Percentiles rank a stretch among this genome's conserved stretches.
Evolutionary conservation across 495 filamentous ascomycete species (phyloP).

Genomic region (Niebla homalea): DNA sequence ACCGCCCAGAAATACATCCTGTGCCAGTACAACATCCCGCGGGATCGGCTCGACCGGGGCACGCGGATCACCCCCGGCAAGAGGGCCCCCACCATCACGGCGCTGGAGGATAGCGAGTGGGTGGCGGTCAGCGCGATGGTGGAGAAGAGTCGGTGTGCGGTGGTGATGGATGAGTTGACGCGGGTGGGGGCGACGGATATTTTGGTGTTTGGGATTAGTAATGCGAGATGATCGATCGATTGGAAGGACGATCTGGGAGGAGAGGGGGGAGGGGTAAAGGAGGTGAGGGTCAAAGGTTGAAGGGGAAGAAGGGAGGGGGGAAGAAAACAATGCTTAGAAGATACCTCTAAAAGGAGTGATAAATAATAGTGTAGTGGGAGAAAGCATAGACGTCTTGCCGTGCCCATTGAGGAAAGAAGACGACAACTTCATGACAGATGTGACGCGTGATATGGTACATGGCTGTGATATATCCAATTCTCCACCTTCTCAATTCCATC

Average conservation of each 20-base stretch:
- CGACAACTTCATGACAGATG: background rate
- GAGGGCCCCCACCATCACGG: conserved; percentile 79
- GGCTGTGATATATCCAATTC: background rate
- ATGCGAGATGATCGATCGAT: conserved; percentile 59
- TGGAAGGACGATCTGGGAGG: background rate
- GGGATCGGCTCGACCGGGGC: conserved; percentile 49
- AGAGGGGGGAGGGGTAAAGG: background rate
- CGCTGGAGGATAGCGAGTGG: conserved; percentile 80
- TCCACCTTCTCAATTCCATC: background rate
- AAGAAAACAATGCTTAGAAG: too few species aligned
- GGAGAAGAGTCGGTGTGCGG: conserved; percentile 74
- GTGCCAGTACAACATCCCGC: conserved; percentile 89
- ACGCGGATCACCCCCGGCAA: conserved; percentile 82
- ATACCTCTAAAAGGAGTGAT: too few species aligned
- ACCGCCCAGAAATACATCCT: conserved; percentile 89
- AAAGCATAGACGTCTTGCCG: too few species aligned
- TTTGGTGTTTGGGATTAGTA: conserved; percentile 73
- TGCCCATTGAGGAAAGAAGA: background rate
- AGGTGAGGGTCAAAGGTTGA: background rate
- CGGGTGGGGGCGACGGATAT: conserved; percentile 77
- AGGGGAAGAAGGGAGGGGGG: background rate
- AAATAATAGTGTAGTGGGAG: too few species aligned
- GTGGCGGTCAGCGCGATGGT: conserved; percentile 92
- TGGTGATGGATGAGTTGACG: conserved; percentile 80
- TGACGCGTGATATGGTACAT: conserved; percentile 17